Base-by-base conservation (phyloP, 768 basidiomycete genomes). In the Dioszegia crocea region DNA sequence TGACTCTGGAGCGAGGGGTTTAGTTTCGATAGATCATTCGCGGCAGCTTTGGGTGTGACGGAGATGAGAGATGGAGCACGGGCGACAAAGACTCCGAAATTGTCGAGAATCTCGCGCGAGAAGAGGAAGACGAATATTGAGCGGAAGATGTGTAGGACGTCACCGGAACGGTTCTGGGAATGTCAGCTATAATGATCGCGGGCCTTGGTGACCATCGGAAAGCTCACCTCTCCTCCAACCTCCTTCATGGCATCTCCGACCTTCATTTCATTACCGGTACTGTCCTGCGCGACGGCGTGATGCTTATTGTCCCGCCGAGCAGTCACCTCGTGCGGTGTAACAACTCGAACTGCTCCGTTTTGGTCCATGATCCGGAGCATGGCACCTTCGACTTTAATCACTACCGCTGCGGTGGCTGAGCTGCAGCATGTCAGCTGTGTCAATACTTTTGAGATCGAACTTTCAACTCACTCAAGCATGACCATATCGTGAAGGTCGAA, bases 401-500 rank as follows among this genome's bases (percentile, higher is more conserved):
- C 96, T 60, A 98, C 91, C 74, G 92, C 96, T 33, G 92, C 91
- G 4, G 92, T 94, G 76, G 92, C 89, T 29, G 85, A 83, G 77
- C 92, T 97, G 50, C 8, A 2, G 19, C 3, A 52, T 2, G 38
- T 67, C 55, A 67, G 63, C 62, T 39, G 19, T 38, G 17, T 8
- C 27, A 23, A 21, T 2, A 38, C 23, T n/a, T 16, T 1, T 2
- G 23, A 17, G 26, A 27, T n/a, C 9, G 1, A 31, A 26, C 11
- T 33, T 17, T 8, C 24, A 12, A 83, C 91, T 65, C 76, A 94
- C 92, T 98, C 94, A 16, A 99, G 83, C 80, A 94, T 92, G 31
- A 99, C 91, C 58, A 99, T 79, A 73, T 99, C 94, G 71, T 99
- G 96, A 40, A 97, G 77, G 74, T 98, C 94, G 71, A 93, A 98